These are phyloP conservation scores for Senna tora DNA, from an alignment of 306 rosid species.

Conservation along the genomic window DNA sequence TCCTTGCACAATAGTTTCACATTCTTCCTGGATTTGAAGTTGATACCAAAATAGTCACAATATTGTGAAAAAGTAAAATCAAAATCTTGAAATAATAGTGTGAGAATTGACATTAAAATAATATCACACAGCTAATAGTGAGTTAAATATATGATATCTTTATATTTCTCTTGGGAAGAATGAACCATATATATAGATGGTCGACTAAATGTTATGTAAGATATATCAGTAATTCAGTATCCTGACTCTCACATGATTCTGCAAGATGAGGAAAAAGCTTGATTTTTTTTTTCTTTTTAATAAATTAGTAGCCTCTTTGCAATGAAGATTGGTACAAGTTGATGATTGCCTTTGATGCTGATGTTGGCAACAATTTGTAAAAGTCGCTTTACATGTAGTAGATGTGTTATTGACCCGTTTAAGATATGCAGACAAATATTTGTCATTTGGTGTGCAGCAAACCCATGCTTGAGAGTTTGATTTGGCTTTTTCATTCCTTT, in stretches of 20 bases:
- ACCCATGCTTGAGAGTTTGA: not conserved
- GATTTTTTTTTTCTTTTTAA: not conserved
- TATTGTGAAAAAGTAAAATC: not conserved
- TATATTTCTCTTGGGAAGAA: not conserved
- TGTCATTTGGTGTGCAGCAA: not conserved
- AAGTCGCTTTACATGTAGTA: not conserved
- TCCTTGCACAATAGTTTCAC: slow-evolving; percentile 19
- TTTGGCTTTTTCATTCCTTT: not conserved
- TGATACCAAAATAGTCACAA: not conserved
- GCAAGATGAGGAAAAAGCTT: slow-evolving; percentile 10
- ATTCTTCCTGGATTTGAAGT: not conserved
- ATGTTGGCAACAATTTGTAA: not conserved
- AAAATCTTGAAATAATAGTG: not conserved
- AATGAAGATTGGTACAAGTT: slow-evolving; percentile 16
- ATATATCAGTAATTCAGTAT: not conserved
- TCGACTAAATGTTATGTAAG: not conserved
- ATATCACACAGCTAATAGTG: slow-evolving; percentile 11
- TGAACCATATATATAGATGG: not conserved
- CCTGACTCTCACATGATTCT: not conserved
- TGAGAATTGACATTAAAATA: not conserved
- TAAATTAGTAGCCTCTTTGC: not conserved
- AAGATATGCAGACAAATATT: not conserved
- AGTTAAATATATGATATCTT: not conserved
- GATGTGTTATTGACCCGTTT: too few species aligned
- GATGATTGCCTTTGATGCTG: slow-evolving; percentile 11